These are phyloP conservation scores for Fraxinus anomala DNA, from an alignment of 257 asterid species.

Conservation along the genomic window DNA sequence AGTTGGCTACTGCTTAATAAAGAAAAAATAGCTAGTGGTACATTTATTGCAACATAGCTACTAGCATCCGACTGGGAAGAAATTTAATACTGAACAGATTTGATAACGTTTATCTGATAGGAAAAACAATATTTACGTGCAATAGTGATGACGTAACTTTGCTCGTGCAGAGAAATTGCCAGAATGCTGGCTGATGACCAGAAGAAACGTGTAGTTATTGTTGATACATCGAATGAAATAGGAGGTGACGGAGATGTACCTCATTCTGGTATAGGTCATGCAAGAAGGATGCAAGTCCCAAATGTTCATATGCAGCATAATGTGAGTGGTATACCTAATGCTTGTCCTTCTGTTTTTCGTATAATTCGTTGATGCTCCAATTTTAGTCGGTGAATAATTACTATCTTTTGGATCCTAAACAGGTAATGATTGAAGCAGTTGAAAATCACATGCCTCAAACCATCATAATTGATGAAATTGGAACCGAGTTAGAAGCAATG, in stretches of 20 bases:
- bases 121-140: neutral
- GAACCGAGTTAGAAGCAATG: slow-evolving; percentile 94
- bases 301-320: slow-evolving; percentile 94
- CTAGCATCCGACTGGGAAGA: neutral
- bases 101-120: neutral
- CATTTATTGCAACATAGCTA: neutral
- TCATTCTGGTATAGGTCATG: slow-evolving; percentile 96
- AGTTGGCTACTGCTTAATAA: neutral
- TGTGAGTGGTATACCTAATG: slow-evolving; percentile 46
- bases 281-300: slow-evolving; percentile 99
- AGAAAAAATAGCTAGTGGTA: neutral
- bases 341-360: neutral
- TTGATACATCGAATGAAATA: slow-evolving; percentile 95
- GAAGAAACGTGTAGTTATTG: slow-evolving; percentile 87
- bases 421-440: slow-evolving; percentile 99
- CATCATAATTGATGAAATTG: slow-evolving; percentile 94
- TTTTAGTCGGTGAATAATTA: slow-evolving; percentile 23
- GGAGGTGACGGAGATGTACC: slow-evolving; percentile 99
- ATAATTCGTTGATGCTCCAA: neutral
- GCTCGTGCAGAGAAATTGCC: slow-evolving; percentile 77
- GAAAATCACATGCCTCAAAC: slow-evolving; percentile 98
- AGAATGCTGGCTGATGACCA: slow-evolving; percentile 92
- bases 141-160: slow-evolving; percentile 13
- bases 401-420: slow-evolving; percentile 21
- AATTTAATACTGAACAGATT: slow-evolving; percentile 1